phyloP scores from a whole-genome alignment of 768 basidiomycete species.

The Suillus clintonianus region DNA sequence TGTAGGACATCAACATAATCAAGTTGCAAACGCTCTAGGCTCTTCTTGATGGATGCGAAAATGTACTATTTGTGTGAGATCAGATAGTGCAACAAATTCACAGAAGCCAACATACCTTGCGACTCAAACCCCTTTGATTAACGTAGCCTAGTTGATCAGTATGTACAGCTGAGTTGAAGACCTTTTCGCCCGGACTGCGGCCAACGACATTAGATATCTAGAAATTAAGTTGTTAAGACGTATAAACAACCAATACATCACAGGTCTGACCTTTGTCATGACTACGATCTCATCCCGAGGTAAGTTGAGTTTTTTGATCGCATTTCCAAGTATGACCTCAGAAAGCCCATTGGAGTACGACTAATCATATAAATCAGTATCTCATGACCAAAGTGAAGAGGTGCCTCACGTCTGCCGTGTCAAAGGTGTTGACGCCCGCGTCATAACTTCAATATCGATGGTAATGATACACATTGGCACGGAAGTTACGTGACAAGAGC shows the following conservation, averaged over 20 bases:
- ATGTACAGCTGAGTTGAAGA: not conserved
- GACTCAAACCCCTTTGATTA: conserved; percentile 51
- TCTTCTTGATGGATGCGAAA: conserved; percentile 65
- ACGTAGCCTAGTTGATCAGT: conserved; percentile 49
- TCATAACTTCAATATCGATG: conserved; percentile 40
- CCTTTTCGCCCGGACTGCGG: conserved; percentile 8
- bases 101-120: conserved; percentile 36
- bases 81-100: not conserved
- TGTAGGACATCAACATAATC: conserved; percentile 80
- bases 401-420: conserved; percentile 50
- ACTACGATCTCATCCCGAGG: conserved; percentile 47
- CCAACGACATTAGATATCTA: conserved; percentile 18
- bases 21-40: conserved; percentile 65
- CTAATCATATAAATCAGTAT: conserved; percentile 16
- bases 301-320: conserved; percentile 42
- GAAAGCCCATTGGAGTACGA: conserved; percentile 41
- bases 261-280: conserved; percentile 43
- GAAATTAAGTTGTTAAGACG: not conserved
- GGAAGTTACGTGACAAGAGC: not conserved
- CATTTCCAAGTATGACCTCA: conserved; percentile 47
- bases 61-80: conserved; percentile 51
- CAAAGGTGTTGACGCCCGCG: conserved; percentile 65
- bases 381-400: conserved; percentile 33
- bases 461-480: not conserved
- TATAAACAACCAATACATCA: not conserved